Evolutionary conservation across 179 eudicot genomes (phyloP).

Genomic region (Amaranthus tricolor): DNA sequence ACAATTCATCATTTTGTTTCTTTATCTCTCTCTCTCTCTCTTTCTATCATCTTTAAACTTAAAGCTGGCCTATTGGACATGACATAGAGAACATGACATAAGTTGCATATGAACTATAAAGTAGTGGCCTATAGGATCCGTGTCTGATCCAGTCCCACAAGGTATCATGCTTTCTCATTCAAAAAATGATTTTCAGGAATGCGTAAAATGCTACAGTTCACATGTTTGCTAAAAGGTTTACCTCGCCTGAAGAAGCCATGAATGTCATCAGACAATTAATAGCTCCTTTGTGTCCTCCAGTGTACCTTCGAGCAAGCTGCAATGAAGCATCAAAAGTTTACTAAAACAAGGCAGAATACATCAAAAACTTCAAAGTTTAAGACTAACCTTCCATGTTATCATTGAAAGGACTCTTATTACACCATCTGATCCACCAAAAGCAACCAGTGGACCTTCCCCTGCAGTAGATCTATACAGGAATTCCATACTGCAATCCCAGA

Average conservation of each 20-base stretch:
- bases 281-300: conserved; percentile 96
- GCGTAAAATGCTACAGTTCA: not conserved
- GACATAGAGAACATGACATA: conserved; percentile 2
- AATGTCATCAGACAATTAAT: conserved; percentile 90
- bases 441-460: conserved; percentile 89
- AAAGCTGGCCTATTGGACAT: not conserved
- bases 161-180: conserved; percentile 4
- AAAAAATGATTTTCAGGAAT: not conserved
- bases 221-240: conserved; percentile 21
- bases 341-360: conserved; percentile 8
- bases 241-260: conserved; percentile 93
- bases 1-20: not conserved
- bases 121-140: not conserved
- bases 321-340: conserved; percentile 25
- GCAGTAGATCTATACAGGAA: conserved; percentile 68
- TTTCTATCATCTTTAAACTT: not conserved
- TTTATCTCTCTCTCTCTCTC: not conserved
- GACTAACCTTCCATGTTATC: conserved; percentile 89
- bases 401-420: conserved; percentile 94
- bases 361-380: conserved; percentile 4
- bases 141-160: not conserved
- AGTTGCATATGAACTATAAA: not conserved
- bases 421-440: conserved; percentile 98
- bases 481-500: conserved; percentile 72
- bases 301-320: conserved; percentile 95